These are phyloP conservation scores for Anisogramma anomala DNA, from an alignment of 2,329 filamentous ascomycete species.

Conservation along the genomic window DNA sequence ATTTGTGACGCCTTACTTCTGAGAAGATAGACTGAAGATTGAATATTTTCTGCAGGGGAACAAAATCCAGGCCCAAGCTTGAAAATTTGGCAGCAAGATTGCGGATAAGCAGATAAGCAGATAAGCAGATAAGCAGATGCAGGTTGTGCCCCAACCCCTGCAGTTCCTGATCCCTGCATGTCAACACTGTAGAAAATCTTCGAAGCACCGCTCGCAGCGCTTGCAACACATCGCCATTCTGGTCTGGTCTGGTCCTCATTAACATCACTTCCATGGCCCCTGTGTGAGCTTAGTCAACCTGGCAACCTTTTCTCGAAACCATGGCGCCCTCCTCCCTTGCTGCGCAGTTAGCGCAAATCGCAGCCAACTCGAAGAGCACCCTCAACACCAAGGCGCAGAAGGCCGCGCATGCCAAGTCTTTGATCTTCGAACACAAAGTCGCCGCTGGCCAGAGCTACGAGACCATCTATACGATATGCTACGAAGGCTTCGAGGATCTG, in stretches of 20 bases:
- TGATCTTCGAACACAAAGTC: slow-evolving; percentile 81
- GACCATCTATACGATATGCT: slow-evolving; percentile 73
- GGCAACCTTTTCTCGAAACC: neutral
- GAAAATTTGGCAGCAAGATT: no score
- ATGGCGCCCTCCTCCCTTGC: slow-evolving; percentile 54
- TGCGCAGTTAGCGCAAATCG: slow-evolving; percentile 87
- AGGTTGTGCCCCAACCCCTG: no score
- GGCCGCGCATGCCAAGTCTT: slow-evolving; percentile 80
- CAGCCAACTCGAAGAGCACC: slow-evolving; percentile 77
- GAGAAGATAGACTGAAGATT: neutral
- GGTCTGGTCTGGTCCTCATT: neutral
- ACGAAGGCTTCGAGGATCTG: slow-evolving; percentile 82
- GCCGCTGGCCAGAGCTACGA: slow-evolving; percentile 85
- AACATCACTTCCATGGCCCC: neutral
- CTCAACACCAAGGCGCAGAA: slow-evolving; percentile 90
- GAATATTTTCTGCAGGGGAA: no score
- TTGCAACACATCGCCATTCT: no score
- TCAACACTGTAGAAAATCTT: no score
- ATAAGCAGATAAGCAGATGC: no score
- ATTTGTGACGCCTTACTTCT: no score
- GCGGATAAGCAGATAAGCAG: no score
- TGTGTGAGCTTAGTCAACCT: slow-evolving; percentile 5
- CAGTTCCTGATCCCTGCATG: no score
- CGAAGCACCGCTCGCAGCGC: no score
- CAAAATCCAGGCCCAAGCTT: no score